Evolutionary conservation across 805 yeast genomes (phyloP).

Genomic region (Candida schatavii): DNA sequence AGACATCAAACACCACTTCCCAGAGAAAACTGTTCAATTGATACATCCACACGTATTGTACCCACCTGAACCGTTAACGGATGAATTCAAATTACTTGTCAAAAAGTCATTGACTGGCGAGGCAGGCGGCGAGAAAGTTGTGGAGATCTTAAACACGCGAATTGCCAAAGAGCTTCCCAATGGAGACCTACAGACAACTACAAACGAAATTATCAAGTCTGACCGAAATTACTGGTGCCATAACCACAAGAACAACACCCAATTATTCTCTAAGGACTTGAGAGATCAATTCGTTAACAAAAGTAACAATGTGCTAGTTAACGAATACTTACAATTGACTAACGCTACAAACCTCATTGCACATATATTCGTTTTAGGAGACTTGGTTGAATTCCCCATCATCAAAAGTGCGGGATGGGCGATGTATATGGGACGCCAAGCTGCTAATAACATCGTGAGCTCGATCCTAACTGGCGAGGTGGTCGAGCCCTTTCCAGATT

Average conservation of each 20-base stretch:
- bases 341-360: slow-evolving; percentile 14
- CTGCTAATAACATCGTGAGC: slow-evolving; percentile 34
- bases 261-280: slow-evolving; percentile 20
- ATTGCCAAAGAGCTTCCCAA: slow-evolving; percentile 23
- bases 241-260: slow-evolving; percentile 30
- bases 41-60: slow-evolving; percentile 35
- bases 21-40: slow-evolving; percentile 31
- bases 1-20: slow-evolving; percentile 32
- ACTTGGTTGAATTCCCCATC: slow-evolving; percentile 37
- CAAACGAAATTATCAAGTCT: slow-evolving; percentile 25
- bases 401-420: slow-evolving; percentile 48
- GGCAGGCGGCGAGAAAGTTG: slow-evolving; percentile 27
- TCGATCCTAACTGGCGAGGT: slow-evolving; percentile 25
- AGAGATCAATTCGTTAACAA: slow-evolving; percentile 21
- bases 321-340: slow-evolving; percentile 34
- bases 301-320: slow-evolving; percentile 29
- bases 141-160: slow-evolving; percentile 27
- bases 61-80: slow-evolving; percentile 38
- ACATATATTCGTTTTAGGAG: slow-evolving; percentile 37
- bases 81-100: slow-evolving; percentile 25
- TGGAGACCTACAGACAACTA: slow-evolving; percentile 27
- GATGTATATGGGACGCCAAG: slow-evolving; percentile 38
- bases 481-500: slow-evolving; percentile 33
- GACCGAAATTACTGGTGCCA: slow-evolving; percentile 37
- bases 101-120: slow-evolving; percentile 23